phyloP scores from a whole-genome alignment of 1,139 yeast species.

The Yamadazyma diddensiae region DNA sequence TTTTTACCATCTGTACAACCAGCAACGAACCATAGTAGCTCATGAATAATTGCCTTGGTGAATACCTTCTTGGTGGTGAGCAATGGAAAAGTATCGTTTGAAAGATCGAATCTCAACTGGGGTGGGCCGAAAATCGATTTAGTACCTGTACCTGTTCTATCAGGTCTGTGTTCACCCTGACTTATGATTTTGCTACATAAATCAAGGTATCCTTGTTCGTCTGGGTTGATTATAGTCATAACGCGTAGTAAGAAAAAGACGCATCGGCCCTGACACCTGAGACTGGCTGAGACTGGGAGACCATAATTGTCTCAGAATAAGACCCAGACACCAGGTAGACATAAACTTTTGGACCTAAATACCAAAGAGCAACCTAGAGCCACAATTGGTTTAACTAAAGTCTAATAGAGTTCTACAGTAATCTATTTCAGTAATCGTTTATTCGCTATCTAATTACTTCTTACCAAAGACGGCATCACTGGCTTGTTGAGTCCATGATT shows the following conservation, averaged over 20 bases:
- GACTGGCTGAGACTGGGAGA: no score
- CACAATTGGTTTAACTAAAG: no score
- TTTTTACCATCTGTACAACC: slow-evolving; percentile 88
- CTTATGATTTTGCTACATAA: slow-evolving; percentile 72
- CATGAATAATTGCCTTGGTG: slow-evolving; percentile 84
- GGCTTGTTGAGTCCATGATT: slow-evolving; percentile 41
- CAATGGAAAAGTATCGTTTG: slow-evolving; percentile 74
- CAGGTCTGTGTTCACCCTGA: slow-evolving; percentile 88
- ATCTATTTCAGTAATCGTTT: not conserved
- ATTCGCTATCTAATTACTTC: slow-evolving; percentile 7
- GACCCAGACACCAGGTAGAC: no score
- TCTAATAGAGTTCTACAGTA: not conserved
- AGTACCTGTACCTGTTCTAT: slow-evolving; percentile 97
- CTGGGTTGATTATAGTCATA: no score
- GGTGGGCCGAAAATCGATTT: slow-evolving; percentile 91
- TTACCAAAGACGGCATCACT: slow-evolving; percentile 37
- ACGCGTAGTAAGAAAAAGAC: no score
- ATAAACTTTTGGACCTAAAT: no score
- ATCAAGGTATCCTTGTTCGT: slow-evolving; percentile 85
- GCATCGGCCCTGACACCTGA: no score
- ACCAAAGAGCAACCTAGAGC: no score
- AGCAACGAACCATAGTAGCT: slow-evolving; percentile 85
- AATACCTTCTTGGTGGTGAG: slow-evolving; percentile 92
- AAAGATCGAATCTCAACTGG: slow-evolving; percentile 77
- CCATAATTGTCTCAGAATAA: no score